Evolutionary conservation across 1,139 yeast species (phyloP).

Genomic region (Lipomyces yarrowii): DNA sequence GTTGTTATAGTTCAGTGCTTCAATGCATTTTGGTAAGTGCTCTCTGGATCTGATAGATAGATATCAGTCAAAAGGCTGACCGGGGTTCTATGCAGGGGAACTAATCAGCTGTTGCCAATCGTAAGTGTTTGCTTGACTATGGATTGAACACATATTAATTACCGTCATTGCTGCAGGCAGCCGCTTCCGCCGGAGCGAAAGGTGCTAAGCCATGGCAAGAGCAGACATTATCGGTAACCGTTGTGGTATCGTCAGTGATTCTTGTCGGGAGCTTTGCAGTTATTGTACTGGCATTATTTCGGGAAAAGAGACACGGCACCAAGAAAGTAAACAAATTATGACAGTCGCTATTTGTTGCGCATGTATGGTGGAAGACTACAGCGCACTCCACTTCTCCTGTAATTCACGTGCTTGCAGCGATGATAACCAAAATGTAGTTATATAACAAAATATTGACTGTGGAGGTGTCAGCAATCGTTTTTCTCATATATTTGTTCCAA

Average conservation of each 20-base stretch:
- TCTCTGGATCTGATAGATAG: not conserved
- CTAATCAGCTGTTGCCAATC: not conserved
- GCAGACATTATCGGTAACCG: not conserved
- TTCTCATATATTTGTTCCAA: too few species aligned
- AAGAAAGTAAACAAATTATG: not conserved
- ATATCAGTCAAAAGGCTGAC: not conserved
- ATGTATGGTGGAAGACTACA: too few species aligned
- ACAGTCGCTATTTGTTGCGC: not conserved
- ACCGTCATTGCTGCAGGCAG: not conserved
- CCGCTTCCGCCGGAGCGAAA: not conserved
- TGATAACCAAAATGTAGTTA: too few species aligned
- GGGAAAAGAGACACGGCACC: not conserved
- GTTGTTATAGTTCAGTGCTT: not conserved
- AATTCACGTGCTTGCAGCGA: too few species aligned
- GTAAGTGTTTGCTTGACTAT: conserved; percentile 1
- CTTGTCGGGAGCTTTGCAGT: not conserved
- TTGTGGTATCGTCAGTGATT: not conserved
- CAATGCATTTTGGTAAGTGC: not conserved
- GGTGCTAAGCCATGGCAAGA: not conserved
- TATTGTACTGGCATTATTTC: not conserved
- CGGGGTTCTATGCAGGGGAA: not conserved
- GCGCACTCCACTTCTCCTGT: too few species aligned
- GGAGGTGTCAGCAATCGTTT: too few species aligned
- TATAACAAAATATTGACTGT: too few species aligned
- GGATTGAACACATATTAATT: not conserved